Evolutionary conservation across 75 land plant genomes (phyloP), one percentile per base, ranked within the genome.

Genomic region (Sequoiadendron giganteum): DNA sequence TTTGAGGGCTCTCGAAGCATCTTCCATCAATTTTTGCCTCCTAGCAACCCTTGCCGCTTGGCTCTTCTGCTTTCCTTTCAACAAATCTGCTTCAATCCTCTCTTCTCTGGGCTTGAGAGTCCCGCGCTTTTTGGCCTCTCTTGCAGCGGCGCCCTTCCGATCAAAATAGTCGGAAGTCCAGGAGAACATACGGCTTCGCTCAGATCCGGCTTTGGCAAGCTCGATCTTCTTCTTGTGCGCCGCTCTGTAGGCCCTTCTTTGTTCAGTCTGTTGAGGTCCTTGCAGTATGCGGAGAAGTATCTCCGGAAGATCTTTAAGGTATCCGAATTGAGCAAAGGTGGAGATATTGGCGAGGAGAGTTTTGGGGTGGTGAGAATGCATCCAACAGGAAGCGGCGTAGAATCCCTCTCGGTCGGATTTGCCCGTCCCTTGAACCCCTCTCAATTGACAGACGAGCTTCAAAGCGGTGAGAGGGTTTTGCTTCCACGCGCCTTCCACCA

Each of bases 361-460:
- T 25, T 89, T 87, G 58, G 96, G 94, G 87, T 96, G 98, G 72
- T 87, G 83, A 1, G 86, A 15, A 84, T 95, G 93, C 18, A 96
- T 90, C 98, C 98, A 96, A 2, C 88, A 83, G 6, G 94, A 95
- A 1, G 93, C 91, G 16, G 90, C 55, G 85, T 95, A 94, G 90
- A 95, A 96, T 9, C 93, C 90, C 48, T 94, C 89, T 85, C 91
- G 90, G 42, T 96, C 94, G 32, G 96, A 91, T 81, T 96, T 96
- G 3, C 97, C 97, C 8, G 93, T 92, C 45, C 95, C 98, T n/a
- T 94, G 84, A 1, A 96, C 95, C 25, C 94, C 98, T 28, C 98
- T 85, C 83, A 96, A 87, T 49, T 96, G 92, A 89, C 88, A 94
- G 43, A 95, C 86, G 19, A 96, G 93, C 90, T 96, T 96, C 78